A percentile compares a stretch with the other conserved stretches of the same genome.
Conservation (phyloP, 257 asterid genomes). For the Haberlea rhodopensis region DNA sequence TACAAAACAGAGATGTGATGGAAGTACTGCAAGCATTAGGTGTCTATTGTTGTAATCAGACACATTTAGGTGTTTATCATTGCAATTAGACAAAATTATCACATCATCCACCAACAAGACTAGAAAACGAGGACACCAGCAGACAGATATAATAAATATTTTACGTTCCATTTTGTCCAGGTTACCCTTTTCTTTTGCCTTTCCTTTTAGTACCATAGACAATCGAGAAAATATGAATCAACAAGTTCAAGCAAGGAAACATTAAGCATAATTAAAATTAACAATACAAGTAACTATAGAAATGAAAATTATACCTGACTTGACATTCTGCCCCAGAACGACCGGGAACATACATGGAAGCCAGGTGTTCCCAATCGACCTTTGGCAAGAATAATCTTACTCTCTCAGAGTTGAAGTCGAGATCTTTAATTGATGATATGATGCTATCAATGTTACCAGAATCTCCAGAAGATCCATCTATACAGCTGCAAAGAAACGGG, state of each 20-base stretch:
- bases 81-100: neutral
- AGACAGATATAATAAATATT: conserved; percentile 1
- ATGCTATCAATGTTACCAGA: conserved; percentile 53
- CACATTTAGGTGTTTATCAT: too few relatives aligned
- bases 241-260: neutral
- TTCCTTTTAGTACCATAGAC: neutral
- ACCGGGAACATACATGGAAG: conserved; percentile 68
- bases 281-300: neutral
- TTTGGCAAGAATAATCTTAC: conserved; percentile 74
- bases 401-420: conserved; percentile 65
- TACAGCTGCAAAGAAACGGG: conserved; percentile 58
- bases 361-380: conserved; percentile 85
- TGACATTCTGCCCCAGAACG: conserved; percentile 88
- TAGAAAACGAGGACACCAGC: conserved; percentile 5
- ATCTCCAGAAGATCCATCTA: conserved; percentile 47
- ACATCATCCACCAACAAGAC: conserved; percentile 10
- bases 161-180: neutral
- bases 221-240: neutral
- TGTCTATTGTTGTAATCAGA: conserved; percentile 18
- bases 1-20: conserved; percentile 18
- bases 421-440: conserved; percentile 55
- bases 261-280: neutral
- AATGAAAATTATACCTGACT: conserved; percentile 52
- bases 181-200: neutral
- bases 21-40: neutral